These are phyloP conservation scores for Gymnopilus junonius DNA, from an alignment of 768 basidiomycete genomes.

Conservation along the genomic window DNA sequence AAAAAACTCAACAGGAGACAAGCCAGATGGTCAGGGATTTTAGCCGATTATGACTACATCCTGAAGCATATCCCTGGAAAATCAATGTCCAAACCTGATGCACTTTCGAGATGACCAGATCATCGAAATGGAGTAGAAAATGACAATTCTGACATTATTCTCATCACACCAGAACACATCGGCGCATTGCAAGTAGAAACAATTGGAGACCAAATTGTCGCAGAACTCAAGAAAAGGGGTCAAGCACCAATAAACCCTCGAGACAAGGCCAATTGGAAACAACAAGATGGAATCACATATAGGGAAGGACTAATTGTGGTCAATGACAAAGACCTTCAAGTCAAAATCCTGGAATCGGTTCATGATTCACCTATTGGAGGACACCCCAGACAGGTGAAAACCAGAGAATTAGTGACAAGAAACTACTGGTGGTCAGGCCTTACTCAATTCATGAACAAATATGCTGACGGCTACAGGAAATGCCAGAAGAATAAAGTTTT, in stretches of 20 bases:
- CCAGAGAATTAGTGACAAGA: constrained; percentile 30
- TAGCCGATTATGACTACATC: no score
- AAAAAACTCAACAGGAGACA: constrained; percentile 43
- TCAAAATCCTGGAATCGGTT: constrained; percentile 6
- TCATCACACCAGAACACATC: no score
- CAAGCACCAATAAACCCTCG: neutral
- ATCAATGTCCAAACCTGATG: no score
- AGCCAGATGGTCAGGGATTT: no score
- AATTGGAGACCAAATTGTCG: neutral
- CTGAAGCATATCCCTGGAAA: no score
- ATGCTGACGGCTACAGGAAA: neutral
- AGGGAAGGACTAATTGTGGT: neutral
- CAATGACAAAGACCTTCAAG: neutral
- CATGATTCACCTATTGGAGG: constrained; percentile 29
- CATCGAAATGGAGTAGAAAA: no score
- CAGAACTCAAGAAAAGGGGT: no score
- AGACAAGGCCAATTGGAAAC: neutral
- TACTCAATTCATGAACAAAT: no score
- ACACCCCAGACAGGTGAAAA: constrained; percentile 38
- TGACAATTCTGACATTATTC: no score
- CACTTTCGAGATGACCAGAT: no score
- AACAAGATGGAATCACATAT: neutral
- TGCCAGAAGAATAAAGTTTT: neutral
- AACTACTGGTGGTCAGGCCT: no score
- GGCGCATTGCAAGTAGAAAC: neutral